A percentile compares a stretch with the other conserved stretches of the same genome.
Conservation (phyloP, 2,329 filamentous ascomycete genomes). For the Aspergillus sp. region DNA sequence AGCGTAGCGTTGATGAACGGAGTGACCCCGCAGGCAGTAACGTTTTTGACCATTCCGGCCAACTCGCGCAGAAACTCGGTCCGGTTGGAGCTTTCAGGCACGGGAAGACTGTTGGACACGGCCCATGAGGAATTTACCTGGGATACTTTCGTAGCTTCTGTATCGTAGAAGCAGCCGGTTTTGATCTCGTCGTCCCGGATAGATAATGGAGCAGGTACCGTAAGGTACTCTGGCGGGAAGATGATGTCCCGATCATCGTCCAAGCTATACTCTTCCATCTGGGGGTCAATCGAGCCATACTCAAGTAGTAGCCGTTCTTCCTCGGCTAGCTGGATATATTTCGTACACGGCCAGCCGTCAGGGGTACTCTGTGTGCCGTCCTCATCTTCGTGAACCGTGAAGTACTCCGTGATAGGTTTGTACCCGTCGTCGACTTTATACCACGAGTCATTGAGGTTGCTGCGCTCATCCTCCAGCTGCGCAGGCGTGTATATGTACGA, state of each 20-base stretch:
- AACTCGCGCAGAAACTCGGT: conserved; percentile 30
- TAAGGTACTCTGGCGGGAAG: conserved; percentile 51
- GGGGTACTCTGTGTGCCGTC: conserved; percentile 47
- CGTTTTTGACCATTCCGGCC: conserved; percentile 35
- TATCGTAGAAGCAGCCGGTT: conserved; percentile 56
- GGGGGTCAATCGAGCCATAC: conserved; percentile 58
- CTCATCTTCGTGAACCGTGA: conserved; percentile 39
- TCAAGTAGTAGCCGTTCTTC: conserved; percentile 56
- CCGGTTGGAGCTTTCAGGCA: conserved; percentile 26
- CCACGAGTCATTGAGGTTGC: conserved; percentile 60
- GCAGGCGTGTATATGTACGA: conserved; percentile 56
- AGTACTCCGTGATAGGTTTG: conserved; percentile 55
- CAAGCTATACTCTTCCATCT: conserved; percentile 56
- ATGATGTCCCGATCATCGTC: conserved; percentile 50
- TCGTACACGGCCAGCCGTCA: conserved; percentile 65
- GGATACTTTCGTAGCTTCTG: conserved; percentile 42
- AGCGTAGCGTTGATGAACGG: conserved; percentile 59
- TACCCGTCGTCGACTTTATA: conserved; percentile 44
- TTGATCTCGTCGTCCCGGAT: conserved; percentile 43
- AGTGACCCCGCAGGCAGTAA: conserved; percentile 61
- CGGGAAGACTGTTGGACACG: conserved; percentile 28
- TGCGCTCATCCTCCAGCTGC: conserved; percentile 51
- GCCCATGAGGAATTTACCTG: conserved; percentile 57
- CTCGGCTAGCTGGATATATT: conserved; percentile 55
- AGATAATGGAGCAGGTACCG: conserved; percentile 34